Evolutionary conservation across 495 filamentous ascomycete genomes (phyloP).

Genomic region (Tuber umbilicatum): DNA sequence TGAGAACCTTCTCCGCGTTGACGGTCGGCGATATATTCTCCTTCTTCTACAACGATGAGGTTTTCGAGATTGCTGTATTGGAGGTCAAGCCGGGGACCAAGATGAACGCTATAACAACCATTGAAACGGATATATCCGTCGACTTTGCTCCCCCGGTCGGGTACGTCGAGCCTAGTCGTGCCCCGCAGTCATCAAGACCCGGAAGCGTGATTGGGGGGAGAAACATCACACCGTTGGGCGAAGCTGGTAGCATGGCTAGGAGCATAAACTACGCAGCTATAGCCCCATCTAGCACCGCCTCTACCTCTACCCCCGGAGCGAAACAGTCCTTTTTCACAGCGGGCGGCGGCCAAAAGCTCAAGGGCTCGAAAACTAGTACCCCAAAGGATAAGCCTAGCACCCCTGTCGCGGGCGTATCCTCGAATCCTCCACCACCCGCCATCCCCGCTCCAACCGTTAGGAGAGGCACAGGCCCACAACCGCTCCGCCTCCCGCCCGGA

Average conservation of each 20-base stretch:
- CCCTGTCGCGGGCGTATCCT: constrained; percentile 63
- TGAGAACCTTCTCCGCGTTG: constrained; percentile 87
- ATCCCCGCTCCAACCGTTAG: constrained; percentile 48
- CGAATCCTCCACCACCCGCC: constrained; percentile 49
- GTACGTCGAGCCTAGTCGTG: constrained; percentile 75
- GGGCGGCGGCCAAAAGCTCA: constrained; percentile 67
- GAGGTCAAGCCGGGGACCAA: constrained; percentile 79
- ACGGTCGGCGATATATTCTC: constrained; percentile 90
- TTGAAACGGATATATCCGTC: constrained; percentile 91
- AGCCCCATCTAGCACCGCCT: constrained; percentile 62
- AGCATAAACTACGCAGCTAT: constrained; percentile 96
- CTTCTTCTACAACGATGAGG: constrained; percentile 87
- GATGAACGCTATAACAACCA: constrained; percentile 76
- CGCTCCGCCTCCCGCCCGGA: constrained; percentile 74
- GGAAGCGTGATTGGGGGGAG: constrained; percentile 49
- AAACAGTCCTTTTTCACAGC: constrained; percentile 68
- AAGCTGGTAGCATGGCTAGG: constrained; percentile 88
- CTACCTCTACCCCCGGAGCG: constrained; percentile 51
- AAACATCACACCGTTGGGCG: constrained; percentile 49
- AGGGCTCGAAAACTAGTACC: constrained; percentile 67
- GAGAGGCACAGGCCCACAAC: constrained; percentile 68
- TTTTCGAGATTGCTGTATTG: constrained; percentile 84
- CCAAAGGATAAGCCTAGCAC: constrained; percentile 76
- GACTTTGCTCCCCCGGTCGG: constrained; percentile 92
- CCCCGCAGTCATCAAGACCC: constrained; percentile 53